These are phyloP conservation scores for Cymodocea nodosa DNA, from an alignment of 116 monocot genomes.

Conservation along the genomic window DNA sequence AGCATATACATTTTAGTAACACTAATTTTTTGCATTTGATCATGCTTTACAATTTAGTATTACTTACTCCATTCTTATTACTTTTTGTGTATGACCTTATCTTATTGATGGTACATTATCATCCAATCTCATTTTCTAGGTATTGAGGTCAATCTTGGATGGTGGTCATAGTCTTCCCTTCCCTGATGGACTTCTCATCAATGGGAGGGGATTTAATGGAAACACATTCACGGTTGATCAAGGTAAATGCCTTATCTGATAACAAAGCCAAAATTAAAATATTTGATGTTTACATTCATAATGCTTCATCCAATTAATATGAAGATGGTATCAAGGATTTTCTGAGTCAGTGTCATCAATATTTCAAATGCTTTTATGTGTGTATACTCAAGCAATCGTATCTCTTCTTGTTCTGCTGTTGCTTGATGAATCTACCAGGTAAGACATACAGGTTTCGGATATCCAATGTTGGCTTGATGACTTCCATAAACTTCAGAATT, in stretches of 20 bases:
- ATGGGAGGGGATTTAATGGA: constrained; percentile 55
- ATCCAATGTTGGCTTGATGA: constrained; percentile 40
- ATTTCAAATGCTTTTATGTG: no score
- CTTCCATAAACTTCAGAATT: constrained; percentile 47
- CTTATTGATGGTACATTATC: neutral
- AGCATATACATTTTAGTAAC: no score
- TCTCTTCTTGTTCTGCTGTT: neutral
- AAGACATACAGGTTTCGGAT: constrained; percentile 49
- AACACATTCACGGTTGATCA: constrained; percentile 67
- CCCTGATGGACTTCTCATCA: constrained; percentile 74
- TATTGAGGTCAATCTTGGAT: constrained; percentile 40
- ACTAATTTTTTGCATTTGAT: no score
- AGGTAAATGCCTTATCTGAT: constrained; percentile 19
- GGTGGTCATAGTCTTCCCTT: constrained; percentile 49
- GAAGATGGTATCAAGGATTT: neutral
- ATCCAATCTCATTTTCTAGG: constrained; percentile 19
- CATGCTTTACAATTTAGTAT: no score
- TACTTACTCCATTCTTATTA: no score
- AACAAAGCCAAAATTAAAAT: neutral
- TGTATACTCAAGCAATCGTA: no score
- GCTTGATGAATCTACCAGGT: constrained; percentile 8
- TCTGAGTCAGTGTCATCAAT: no score
- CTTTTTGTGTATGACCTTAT: no score
- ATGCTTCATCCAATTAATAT: no score
- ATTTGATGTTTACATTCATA: neutral